These are phyloP conservation scores for Ephemerocybe angulata DNA, from an alignment of 768 basidiomycete genomes.

Conservation along the genomic window DNA sequence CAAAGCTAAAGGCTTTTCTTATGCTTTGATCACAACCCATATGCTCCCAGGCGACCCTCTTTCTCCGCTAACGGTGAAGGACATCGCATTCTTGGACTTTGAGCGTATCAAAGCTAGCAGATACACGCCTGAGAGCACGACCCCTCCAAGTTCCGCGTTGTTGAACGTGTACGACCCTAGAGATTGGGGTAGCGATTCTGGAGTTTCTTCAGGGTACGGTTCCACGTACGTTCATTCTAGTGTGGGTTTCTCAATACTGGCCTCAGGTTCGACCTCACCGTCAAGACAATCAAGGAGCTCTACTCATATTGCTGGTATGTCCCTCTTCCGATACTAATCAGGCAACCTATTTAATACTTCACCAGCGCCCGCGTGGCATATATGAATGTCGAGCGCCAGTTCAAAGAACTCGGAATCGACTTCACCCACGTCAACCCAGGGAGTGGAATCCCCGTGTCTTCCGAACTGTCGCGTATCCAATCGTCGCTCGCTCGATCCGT, in stretches of 20 bases:
- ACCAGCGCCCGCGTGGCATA: slow-evolving; percentile 85
- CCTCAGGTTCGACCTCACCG: slow-evolving; percentile 65
- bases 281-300: slow-evolving; percentile 68
- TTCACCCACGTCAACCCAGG: slow-evolving; percentile 71
- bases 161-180: background rate
- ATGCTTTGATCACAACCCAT: slow-evolving; percentile 73
- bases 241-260: background rate
- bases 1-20: slow-evolving; percentile 72
- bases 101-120: slow-evolving; percentile 56
- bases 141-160: background rate
- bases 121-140: slow-evolving; percentile 9
- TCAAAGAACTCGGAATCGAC: slow-evolving; percentile 77
- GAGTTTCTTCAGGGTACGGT: slow-evolving; percentile 20
- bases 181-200: slow-evolving; percentile 1
- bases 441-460: slow-evolving; percentile 33
- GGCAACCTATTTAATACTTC: background rate
- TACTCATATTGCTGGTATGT: slow-evolving; percentile 85
- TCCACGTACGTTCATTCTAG: background rate
- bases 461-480: slow-evolving; percentile 55
- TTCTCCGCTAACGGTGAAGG: slow-evolving; percentile 63
- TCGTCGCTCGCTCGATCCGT: slow-evolving; percentile 75
- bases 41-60: slow-evolving; percentile 52
- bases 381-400: slow-evolving; percentile 81
- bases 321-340: background rate
- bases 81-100: slow-evolving; percentile 77